These are phyloP conservation scores for Penicillium maclennaniae DNA, from an alignment of 495 filamentous ascomycete genomes.

Conservation along the genomic window DNA sequence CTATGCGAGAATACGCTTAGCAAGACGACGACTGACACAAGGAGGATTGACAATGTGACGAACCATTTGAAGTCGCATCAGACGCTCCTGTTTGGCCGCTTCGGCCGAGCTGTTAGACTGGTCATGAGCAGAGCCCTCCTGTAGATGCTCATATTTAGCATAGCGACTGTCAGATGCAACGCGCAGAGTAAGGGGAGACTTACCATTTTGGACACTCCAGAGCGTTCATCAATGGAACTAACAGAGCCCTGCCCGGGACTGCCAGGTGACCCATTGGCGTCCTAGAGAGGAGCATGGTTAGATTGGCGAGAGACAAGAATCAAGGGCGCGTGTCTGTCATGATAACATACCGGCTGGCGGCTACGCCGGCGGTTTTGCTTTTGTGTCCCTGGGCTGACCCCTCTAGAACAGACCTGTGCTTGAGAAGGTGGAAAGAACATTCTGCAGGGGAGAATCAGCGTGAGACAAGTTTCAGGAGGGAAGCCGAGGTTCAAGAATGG, in stretches of 20 bases:
- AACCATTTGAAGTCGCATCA: slow-evolving; percentile 32
- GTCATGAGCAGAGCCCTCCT: neutral
- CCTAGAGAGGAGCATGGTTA: too few relatives aligned
- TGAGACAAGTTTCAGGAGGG: neutral
- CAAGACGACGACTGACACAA: neutral
- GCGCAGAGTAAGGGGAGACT: neutral
- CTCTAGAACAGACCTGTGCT: neutral
- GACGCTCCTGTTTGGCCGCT: slow-evolving; percentile 9
- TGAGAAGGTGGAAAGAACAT: neutral
- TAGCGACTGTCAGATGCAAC: neutral
- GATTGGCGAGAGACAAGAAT: too few relatives aligned
- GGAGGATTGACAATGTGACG: neutral
- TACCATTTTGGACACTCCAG: neutral
- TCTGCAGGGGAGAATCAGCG: neutral
- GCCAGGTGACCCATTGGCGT: too few relatives aligned
- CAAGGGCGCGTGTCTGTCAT: too few relatives aligned
- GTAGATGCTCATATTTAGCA: neutral
- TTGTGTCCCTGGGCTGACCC: neutral
- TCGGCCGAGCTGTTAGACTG: too few relatives aligned
- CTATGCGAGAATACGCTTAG: slow-evolving; percentile 15
- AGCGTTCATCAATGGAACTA: too few relatives aligned
- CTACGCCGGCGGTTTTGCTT: neutral
- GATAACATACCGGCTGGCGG: too few relatives aligned
- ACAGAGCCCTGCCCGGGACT: too few relatives aligned
- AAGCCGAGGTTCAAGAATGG: neutral